Conservation (phyloP, 192 early-diverging fungal genomes). For the Coemansia sp. region DNA sequence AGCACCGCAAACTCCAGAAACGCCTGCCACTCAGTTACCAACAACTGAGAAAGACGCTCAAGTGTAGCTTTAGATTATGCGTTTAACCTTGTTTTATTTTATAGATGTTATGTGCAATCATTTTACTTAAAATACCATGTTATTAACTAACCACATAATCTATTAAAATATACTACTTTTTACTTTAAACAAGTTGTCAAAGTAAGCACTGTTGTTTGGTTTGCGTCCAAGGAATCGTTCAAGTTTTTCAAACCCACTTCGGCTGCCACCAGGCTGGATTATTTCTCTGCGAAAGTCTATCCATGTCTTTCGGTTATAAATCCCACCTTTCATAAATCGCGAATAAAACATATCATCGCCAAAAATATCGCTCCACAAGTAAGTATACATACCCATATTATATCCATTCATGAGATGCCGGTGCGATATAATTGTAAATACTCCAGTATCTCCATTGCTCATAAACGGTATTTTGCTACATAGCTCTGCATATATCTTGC, state of each 20-base stretch:
- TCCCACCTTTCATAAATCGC: constrained; percentile 58
- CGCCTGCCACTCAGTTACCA: no score
- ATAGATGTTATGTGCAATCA: no score
- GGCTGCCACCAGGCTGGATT: constrained; percentile 60
- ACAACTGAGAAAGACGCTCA: no score
- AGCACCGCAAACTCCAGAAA: neutral
- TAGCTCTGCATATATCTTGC: constrained; percentile 43
- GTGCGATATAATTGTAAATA: constrained; percentile 22
- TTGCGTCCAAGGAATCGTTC: constrained; percentile 69
- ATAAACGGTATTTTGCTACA: constrained; percentile 43
- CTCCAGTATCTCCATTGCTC: constrained; percentile 28
- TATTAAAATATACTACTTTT: neutral
- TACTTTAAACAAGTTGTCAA: neutral
- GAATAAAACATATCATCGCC: constrained; percentile 70
- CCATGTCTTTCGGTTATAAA: constrained; percentile 60
- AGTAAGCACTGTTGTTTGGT: constrained; percentile 41
- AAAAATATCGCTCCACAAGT: constrained; percentile 70
- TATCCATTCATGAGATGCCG: constrained; percentile 64
- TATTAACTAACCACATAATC: no score
- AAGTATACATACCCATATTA: constrained; percentile 65
- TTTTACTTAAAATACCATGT: no score
- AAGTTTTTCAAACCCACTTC: constrained; percentile 64
- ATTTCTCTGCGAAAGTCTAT: constrained; percentile 64
- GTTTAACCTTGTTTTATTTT: no score
- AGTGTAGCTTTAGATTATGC: no score